Percentiles rank a stretch among this genome's conserved stretches.
phyloP scores from a whole-genome alignment of 352 stramenopile species.

The Peronospora destructor region DNA sequence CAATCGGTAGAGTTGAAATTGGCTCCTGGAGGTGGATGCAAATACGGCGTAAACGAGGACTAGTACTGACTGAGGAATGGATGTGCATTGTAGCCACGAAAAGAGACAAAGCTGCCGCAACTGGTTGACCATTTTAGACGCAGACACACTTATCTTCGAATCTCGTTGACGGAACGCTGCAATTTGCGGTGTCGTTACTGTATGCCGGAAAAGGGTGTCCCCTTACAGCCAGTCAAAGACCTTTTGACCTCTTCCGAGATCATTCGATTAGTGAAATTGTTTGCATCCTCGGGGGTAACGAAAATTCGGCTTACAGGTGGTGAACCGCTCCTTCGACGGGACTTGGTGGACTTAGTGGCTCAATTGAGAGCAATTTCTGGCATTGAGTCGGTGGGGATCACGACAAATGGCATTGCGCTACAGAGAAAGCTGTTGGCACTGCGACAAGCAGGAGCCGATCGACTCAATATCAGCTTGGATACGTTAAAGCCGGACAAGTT shows the following conservation, averaged over 20 bases:
- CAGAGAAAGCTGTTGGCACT: no score
- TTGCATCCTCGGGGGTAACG: constrained; percentile 85
- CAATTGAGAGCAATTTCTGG: constrained; percentile 52
- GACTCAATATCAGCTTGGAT: no score
- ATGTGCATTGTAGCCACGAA: constrained; percentile 6
- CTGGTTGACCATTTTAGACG: constrained; percentile 86
- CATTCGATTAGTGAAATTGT: constrained; percentile 80
- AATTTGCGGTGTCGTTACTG: constrained; percentile 96
- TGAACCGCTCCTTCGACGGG: constrained; percentile 71
- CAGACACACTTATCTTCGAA: constrained; percentile 91
- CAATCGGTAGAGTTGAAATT: no score
- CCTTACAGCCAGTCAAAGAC: constrained; percentile 65
- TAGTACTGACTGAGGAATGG: neutral
- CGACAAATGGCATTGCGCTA: constrained; percentile 94
- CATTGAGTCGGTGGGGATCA: constrained; percentile 88
- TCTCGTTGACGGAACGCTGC: constrained; percentile 94
- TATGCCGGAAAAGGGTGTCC: constrained; percentile 93
- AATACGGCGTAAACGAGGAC: neutral
- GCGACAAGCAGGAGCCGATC: no score
- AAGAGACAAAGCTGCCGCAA: constrained; percentile 11
- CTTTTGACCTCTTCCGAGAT: constrained; percentile 90
- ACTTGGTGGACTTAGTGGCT: constrained; percentile 48
- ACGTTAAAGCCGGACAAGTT: no score
- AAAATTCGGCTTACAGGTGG: constrained; percentile 94
- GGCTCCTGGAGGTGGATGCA: no score